Conservation (phyloP, 805 yeast genomes). For the Saccharomycopsis fibuligera region DNA sequence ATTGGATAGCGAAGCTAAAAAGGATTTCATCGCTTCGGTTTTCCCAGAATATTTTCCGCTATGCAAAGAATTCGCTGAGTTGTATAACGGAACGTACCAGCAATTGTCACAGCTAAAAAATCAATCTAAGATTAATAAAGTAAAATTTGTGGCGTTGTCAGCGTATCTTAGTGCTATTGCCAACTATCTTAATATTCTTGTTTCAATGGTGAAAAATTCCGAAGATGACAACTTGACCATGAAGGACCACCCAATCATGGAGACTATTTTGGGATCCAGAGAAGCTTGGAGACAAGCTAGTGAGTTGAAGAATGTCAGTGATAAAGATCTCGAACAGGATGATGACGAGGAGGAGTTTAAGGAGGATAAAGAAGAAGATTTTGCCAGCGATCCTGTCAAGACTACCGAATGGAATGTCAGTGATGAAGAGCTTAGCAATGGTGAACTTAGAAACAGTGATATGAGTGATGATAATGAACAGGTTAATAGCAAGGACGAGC, state of each 20-base stretch:
- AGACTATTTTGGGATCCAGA: slow-evolving; percentile 68
- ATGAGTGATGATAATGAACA: slow-evolving; percentile 22
- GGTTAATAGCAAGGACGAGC: slow-evolving; percentile 24
- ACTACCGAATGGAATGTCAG: slow-evolving; percentile 20
- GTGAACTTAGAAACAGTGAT: slow-evolving; percentile 17
- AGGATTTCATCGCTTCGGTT: slow-evolving; percentile 47
- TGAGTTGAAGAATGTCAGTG: slow-evolving; percentile 36
- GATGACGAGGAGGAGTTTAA: slow-evolving; percentile 25
- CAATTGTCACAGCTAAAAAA: slow-evolving; percentile 18
- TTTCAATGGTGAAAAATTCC: slow-evolving; percentile 50
- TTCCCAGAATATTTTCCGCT: slow-evolving; percentile 85
- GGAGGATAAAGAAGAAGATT: slow-evolving; percentile 27
- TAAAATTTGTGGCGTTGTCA: slow-evolving; percentile 65
- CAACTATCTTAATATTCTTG: slow-evolving; percentile 71
- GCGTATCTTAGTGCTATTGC: slow-evolving; percentile 75
- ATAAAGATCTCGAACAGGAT: slow-evolving; percentile 24
- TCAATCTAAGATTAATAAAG: slow-evolving; percentile 32
- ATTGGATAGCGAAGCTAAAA: slow-evolving; percentile 48
- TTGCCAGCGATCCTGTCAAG: too few relatives aligned
- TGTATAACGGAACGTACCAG: slow-evolving; percentile 23
- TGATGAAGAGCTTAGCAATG: slow-evolving; percentile 1
- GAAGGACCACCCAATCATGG: slow-evolving; percentile 90
- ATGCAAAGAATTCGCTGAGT: slow-evolving; percentile 47
- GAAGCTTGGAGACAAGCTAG: slow-evolving; percentile 87
- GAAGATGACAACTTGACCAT: slow-evolving; percentile 43